Conservation (phyloP, 768 basidiomycete genomes). For the Boletales sp. region DNA sequence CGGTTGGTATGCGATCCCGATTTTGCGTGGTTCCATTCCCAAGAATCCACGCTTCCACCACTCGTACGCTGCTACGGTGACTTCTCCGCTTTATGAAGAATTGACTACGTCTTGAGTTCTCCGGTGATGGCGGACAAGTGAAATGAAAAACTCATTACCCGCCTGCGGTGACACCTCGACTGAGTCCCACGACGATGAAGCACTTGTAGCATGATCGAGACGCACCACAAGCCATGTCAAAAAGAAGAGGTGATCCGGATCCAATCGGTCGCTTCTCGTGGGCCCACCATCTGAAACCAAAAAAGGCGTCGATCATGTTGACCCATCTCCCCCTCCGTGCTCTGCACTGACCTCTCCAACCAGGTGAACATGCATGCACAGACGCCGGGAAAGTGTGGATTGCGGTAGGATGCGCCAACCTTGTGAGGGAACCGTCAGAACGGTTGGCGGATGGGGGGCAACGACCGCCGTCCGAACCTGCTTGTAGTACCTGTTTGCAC, state of each 20-base stretch:
- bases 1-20: background rate
- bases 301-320: conserved; percentile 10
- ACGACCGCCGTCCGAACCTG: conserved; percentile 16
- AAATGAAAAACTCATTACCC: conserved; percentile 11
- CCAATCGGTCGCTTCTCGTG: conserved; percentile 12
- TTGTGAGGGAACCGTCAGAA: conserved; percentile 12
- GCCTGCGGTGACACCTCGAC: conserved; percentile 8
- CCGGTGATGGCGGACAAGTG: conserved; percentile 21
- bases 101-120: background rate
- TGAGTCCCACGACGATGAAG: background rate
- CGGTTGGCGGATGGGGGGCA: background rate
- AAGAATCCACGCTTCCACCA: conserved; percentile 49
- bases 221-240: conserved; percentile 30
- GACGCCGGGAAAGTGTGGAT: conserved; percentile 69
- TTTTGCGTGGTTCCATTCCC: conserved; percentile 21
- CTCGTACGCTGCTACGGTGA: conserved; percentile 53
- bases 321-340: too few relatives aligned
- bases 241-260: conserved; percentile 19
- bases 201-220: background rate
- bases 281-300: conserved; percentile 21
- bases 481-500: conserved; percentile 25
- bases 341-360: conserved; percentile 44
- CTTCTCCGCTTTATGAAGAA: conserved; percentile 51
- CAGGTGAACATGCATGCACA: conserved; percentile 50
- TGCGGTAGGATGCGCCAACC: conserved; percentile 67